phyloP scores from a whole-genome alignment of 2,329 filamentous ascomycete genomes.

The Colletotrichum sp. region DNA sequence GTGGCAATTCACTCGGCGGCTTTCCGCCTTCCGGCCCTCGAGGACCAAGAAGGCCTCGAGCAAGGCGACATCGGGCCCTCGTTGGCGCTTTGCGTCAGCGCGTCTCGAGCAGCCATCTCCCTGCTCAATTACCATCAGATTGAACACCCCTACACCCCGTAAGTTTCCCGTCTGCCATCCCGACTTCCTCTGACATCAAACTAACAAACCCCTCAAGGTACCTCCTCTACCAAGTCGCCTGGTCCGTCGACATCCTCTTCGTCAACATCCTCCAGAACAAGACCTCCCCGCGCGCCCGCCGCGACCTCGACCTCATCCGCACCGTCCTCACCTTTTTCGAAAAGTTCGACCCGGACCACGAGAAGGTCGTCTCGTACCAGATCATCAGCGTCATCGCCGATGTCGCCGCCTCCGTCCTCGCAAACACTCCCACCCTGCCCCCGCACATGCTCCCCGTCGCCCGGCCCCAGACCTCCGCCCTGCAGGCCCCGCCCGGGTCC shows the following conservation, averaged over 20 bases:
- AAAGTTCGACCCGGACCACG: conserved; percentile 6
- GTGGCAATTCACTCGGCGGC: conserved; percentile 13
- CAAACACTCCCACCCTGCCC: conserved; percentile 11
- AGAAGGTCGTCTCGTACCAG: background rate
- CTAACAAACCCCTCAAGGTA: background rate
- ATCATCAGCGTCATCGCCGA: conserved; percentile 6
- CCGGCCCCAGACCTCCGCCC: background rate
- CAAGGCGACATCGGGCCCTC: background rate
- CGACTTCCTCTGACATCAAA: accelerated
- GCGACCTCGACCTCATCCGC: conserved; percentile 16
- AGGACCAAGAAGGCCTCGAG: conserved; percentile 8
- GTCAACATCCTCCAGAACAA: conserved; percentile 17
- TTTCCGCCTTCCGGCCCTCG: background rate
- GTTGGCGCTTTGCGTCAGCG: conserved; percentile 3
- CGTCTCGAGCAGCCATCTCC: conserved; percentile 13
- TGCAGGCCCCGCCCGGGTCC: background rate
- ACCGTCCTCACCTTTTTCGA: conserved; percentile 14
- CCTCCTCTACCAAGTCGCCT: conserved; percentile 7
- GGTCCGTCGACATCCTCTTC: conserved; percentile 17
- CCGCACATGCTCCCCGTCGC: conserved; percentile 11
- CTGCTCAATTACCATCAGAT: conserved; percentile 12
- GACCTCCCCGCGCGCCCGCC: background rate
- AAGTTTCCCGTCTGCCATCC: background rate
- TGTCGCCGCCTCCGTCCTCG: conserved; percentile 11
- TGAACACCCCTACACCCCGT: conserved; percentile 10